Evolutionary conservation across 2,329 filamentous ascomycete species (phyloP).

Genomic region (Trichophyton benhamiae): DNA sequence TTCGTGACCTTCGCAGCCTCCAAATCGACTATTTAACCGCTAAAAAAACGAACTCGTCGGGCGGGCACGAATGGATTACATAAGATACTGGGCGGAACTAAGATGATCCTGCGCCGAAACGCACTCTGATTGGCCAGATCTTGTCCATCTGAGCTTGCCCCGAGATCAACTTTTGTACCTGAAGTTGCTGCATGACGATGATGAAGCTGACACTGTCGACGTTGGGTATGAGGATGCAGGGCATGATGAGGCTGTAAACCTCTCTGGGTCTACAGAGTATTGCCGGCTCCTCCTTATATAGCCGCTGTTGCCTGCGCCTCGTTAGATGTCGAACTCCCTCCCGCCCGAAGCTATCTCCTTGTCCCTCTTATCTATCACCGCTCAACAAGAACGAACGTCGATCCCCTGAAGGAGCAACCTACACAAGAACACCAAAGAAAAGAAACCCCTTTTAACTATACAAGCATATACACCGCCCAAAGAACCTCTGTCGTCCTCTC

Average conservation of each 20-base stretch:
- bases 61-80: background rate
- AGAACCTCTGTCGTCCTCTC: background rate
- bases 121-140: background rate
- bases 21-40: background rate
- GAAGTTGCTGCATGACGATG: background rate
- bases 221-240: background rate
- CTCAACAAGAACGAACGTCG: background rate
- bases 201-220: background rate
- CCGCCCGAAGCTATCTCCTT: background rate
- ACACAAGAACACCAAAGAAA: background rate
- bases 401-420: background rate
- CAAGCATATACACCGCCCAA: background rate
- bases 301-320: background rate
- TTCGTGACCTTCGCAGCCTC: background rate
- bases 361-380: background rate
- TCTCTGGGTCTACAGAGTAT: background rate
- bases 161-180: background rate
- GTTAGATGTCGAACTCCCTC: background rate
- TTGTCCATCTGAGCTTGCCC: constrained; percentile 1
- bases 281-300: background rate
- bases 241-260: constrained; percentile 2
- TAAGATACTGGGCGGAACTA: background rate
- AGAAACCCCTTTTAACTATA: background rate
- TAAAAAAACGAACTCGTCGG: background rate
- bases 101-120: background rate